Percentiles rank a stretch among this genome's conserved stretches.
phyloP scores from a whole-genome alignment of 192 early-diverging fungal species.

The Entophlyctis luteolus region DNA sequence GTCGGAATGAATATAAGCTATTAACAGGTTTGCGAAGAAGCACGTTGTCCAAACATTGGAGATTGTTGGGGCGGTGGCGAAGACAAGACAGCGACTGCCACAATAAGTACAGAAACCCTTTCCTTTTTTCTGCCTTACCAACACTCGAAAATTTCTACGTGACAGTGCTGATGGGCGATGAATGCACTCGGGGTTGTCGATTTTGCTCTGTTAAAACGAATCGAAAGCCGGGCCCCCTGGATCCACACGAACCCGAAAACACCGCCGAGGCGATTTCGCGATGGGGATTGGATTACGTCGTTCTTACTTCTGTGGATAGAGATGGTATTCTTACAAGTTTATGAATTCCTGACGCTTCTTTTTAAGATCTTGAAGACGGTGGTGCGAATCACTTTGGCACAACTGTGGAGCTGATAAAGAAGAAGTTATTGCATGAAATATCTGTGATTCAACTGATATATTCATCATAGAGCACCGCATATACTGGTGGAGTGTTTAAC shows the following conservation, averaged over 20 bases:
- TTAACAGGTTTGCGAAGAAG: conserved; percentile 84
- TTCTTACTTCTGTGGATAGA: conserved; percentile 95
- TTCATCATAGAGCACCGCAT: conserved; percentile 65
- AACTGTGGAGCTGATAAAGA: conserved; percentile 84
- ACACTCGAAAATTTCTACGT: too few species aligned
- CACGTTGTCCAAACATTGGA: conserved; percentile 95
- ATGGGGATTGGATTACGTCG: conserved; percentile 96
- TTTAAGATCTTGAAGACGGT: conserved; percentile 79
- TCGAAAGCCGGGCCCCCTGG: conserved; percentile 74
- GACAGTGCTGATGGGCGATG: conserved; percentile 89
- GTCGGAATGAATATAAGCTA: too few species aligned
- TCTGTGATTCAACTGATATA: too few species aligned
- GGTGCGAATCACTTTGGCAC: conserved; percentile 90
- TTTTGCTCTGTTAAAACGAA: conserved; percentile 99
- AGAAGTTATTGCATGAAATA: conserved; percentile 56
- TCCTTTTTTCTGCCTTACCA: too few species aligned
- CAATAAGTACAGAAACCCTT: conserved; percentile 71
- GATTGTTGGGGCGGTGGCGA: conserved; percentile 99
- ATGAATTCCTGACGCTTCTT: neutral
- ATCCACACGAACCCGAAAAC: conserved; percentile 86
- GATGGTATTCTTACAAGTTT: conserved; percentile 56
- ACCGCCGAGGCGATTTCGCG: conserved; percentile 86
- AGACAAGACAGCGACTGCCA: conserved; percentile 91
- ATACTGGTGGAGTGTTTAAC: conserved; percentile 96
- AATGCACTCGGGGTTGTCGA: conserved; percentile 94